phyloP scores from a whole-genome alignment of 306 rosid species.

The Sicyos edulis region DNA sequence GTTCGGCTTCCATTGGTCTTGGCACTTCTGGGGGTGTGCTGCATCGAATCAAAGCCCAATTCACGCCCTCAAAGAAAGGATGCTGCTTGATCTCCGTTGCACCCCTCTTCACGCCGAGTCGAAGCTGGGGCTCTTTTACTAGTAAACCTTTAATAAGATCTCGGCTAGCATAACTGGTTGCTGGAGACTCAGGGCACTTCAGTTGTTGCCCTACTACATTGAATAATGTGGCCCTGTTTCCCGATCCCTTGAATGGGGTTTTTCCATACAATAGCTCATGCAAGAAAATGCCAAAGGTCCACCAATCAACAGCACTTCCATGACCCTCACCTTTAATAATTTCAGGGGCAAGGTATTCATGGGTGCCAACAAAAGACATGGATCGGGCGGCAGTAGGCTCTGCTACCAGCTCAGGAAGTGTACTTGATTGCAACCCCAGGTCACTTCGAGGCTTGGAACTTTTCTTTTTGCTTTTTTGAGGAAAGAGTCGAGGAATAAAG shows the following conservation, averaged over 20 bases:
- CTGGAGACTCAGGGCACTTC: slow-evolving; percentile 66
- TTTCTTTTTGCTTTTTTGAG: slow-evolving; percentile 77
- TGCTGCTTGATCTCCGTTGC: slow-evolving; percentile 93
- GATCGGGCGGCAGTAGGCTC: slow-evolving; percentile 96
- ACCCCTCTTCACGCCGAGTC: slow-evolving; percentile 88
- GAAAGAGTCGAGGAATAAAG: slow-evolving; percentile 72
- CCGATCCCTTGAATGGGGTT: slow-evolving; percentile 95
- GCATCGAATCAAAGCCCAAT: slow-evolving; percentile 91
- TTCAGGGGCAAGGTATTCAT: slow-evolving; percentile 97
- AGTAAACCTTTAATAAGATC: slow-evolving; percentile 77
- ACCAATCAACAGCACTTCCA: slow-evolving; percentile 99
- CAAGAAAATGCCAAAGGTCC: slow-evolving; percentile 98
- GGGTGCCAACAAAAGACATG: slow-evolving; percentile 97
- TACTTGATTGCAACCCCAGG: slow-evolving; percentile 45
- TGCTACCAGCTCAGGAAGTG: slow-evolving; percentile 96
- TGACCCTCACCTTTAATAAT: slow-evolving; percentile 97
- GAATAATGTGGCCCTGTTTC: slow-evolving; percentile 89
- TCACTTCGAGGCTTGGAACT: slow-evolving; percentile 56
- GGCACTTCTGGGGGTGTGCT: slow-evolving; percentile 95
- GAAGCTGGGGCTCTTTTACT: slow-evolving; percentile 83
- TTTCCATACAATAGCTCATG: slow-evolving; percentile 90
- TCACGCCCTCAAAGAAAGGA: slow-evolving; percentile 86
- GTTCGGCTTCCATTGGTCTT: slow-evolving; percentile 60
- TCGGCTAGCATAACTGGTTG: slow-evolving; percentile 71
- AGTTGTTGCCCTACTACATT: slow-evolving; percentile 94